Conservation (phyloP, 371 early-diverging fungal genomes). For the Zychaea mexicana region DNA sequence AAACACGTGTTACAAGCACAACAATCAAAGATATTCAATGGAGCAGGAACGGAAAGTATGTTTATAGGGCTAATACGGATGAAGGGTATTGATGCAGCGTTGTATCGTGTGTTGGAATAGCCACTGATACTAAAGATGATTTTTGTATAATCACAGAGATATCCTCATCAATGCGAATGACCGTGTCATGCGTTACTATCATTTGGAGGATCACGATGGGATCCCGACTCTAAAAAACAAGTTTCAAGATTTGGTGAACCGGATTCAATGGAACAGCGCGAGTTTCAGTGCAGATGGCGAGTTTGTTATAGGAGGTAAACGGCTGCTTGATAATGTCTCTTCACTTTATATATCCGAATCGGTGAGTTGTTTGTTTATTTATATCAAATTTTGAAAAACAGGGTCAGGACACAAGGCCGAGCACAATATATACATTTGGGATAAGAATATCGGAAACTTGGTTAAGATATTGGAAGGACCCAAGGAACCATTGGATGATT, state of each 20-base stretch:
- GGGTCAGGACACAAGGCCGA: conserved; percentile 80
- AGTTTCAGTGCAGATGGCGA: conserved; percentile 86
- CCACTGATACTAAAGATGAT: neutral
- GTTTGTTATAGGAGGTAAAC: conserved; percentile 75
- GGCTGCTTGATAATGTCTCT: neutral
- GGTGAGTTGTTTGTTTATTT: no score
- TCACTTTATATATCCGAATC: no score
- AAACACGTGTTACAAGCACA: conserved; percentile 49
- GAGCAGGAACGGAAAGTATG: conserved; percentile 55
- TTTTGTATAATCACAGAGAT: conserved; percentile 44
- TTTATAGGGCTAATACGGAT: neutral
- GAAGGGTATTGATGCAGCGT: no score
- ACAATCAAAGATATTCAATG: conserved; percentile 69
- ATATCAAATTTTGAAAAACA: no score
- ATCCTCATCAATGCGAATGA: conserved; percentile 77
- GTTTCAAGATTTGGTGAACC: conserved; percentile 88
- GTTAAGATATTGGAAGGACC: conserved; percentile 93
- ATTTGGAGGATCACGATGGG: conserved; percentile 44
- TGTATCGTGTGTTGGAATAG: no score
- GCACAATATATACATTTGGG: conserved; percentile 95
- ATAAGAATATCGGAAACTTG: conserved; percentile 75
- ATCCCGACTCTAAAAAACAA: conserved; percentile 66
- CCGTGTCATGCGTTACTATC: conserved; percentile 69
- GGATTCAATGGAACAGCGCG: conserved; percentile 83
- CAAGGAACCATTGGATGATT: conserved; percentile 82